Percentiles rank a stretch among this genome's conserved stretches.
Evolutionary conservation across 169 alveolate genomes (phyloP).

Genomic region (Cryptosporidium meleagridis): DNA sequence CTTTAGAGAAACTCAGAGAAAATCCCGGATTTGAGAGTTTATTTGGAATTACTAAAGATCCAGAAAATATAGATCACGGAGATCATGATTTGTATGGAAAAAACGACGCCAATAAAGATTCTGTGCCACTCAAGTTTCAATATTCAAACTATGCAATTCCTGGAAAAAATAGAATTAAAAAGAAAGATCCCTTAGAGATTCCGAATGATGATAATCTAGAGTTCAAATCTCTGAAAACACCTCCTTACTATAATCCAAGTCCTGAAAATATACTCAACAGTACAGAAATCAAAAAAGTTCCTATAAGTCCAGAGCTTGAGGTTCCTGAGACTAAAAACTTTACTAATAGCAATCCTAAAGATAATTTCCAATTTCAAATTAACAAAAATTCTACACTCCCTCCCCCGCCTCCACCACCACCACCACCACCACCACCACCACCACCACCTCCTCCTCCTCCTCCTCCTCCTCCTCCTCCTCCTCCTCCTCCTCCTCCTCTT

Average conservation of each 20-base stretch:
- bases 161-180: neutral
- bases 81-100: neutral
- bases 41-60: neutral
- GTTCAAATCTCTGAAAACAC: neutral
- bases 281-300: no score
- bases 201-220: neutral
- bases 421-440: constrained; percentile 20
- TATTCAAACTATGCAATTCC: constrained; percentile 23
- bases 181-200: neutral
- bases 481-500: constrained; percentile 14
- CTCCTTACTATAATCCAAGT: neutral
- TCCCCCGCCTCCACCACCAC: neutral
- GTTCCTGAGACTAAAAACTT: no score
- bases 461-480: neutral
- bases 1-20: neutral
- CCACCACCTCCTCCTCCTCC: neutral
- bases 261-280: no score
- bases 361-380: no score
- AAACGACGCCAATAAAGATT: neutral
- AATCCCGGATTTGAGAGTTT: constrained; percentile 12
- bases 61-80: neutral
- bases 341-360: no score
- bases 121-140: neutral
- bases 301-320: no score
- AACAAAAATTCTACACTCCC: neutral